Percentiles rank a stretch among this genome's conserved stretches.
These are phyloP conservation scores for Zanthoxylum bungeanum DNA, from an alignment of 345 rosid genomes.

Conservation along the genomic window DNA sequence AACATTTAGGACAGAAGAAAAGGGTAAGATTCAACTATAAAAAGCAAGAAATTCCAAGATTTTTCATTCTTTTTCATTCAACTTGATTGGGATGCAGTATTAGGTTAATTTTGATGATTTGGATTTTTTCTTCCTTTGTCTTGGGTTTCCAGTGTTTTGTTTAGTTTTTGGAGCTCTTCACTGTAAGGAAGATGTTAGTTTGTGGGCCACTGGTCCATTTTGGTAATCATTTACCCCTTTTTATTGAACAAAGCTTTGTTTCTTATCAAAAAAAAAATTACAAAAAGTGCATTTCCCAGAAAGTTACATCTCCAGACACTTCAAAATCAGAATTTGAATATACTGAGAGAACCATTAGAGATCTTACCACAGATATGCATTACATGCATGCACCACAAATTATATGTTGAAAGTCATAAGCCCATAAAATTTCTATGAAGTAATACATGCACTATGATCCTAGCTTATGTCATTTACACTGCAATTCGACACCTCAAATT, in stretches of 20 bases:
- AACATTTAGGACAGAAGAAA: constrained; percentile 1
- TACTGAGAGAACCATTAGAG: neutral
- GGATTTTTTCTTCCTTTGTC: too few relatives aligned
- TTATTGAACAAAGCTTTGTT: too few relatives aligned
- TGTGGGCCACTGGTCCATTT: too few relatives aligned
- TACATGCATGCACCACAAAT: neutral
- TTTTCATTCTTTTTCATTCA: too few relatives aligned
- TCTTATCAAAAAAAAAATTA: too few relatives aligned
- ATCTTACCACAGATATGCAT: neutral
- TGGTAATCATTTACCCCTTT: too few relatives aligned
- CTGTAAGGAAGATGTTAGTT: too few relatives aligned
- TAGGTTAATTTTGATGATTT: too few relatives aligned
- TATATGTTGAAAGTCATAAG: constrained; percentile 6
- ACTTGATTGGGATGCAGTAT: too few relatives aligned
- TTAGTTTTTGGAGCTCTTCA: too few relatives aligned
- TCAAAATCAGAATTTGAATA: neutral
- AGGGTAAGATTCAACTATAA: constrained; percentile 16
- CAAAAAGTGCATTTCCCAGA: constrained; percentile 17
- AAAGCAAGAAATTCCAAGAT: too few relatives aligned
- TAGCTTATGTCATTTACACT: neutral
- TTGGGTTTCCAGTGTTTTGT: too few relatives aligned
- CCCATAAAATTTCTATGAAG: constrained; percentile 4
- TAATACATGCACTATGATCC: neutral
- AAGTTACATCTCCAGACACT: constrained; percentile 7
- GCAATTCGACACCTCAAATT: neutral